Evolutionary conservation across 139 green algal species (phyloP), one percentile per base, ranked within the genome.

Genomic region (Yamagishiella unicocca): DNA sequence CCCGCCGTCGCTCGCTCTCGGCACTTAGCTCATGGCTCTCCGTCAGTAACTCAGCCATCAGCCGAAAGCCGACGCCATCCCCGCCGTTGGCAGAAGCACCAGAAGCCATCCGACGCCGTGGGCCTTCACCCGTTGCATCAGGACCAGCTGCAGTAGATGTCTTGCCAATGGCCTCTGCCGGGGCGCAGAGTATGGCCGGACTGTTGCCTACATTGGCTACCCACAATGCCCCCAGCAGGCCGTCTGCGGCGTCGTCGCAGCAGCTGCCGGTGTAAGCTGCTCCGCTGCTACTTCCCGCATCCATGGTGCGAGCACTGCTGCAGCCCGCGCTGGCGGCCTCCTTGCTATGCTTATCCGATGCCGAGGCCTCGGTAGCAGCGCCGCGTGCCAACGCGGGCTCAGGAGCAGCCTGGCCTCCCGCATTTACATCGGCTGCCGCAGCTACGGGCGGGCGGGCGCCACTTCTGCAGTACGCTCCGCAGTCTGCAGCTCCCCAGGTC

Each of bases 151-250:
- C 67, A 12, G 45, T 4, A 46, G 78, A 40, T n/a, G 38, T 61
- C 10, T 45, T n/a, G 19, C n/a, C n/a, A n/a, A n/a, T n/a, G 17
- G 70, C 4, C 70, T 31, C 40, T 22, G 70, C 24, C 45, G 46
- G 70, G 12, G 43, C 33, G 80, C 92, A 95, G 46, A 94, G 58
- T 5, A 93, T 6, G 1, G 91, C 92, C 0, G 73, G 46, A 2
- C 91, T 94, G 85, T 95, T 93, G 29, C 91, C 91, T 2, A 95
- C 62, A 68, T 90, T 90, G 27, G 61, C 91, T 14, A 93, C 55
- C 67, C 91, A 62, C 35, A 93, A 25, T 33, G 31, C 7, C 7
- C 54, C 19, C 24, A 58, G 33, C 2, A 8, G 21, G 24, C 31
- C 43, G 10, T 40, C 38, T 62, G 29, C 33, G 40, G 40, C 8